Conservation (phyloP, 345 rosid species). For the Odontarrhena argentea region DNA sequence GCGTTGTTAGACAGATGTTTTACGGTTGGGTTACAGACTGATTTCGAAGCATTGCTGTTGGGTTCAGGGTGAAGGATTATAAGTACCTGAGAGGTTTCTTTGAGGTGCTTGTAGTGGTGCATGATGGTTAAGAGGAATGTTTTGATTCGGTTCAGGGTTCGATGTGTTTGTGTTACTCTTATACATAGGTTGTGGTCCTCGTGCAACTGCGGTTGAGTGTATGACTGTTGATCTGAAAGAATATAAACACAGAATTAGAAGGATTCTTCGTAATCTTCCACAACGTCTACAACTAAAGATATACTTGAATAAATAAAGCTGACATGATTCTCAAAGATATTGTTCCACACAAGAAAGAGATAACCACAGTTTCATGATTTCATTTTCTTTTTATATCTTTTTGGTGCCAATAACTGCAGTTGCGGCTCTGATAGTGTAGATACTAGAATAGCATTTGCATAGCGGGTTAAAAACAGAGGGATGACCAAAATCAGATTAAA, state of each 20-base stretch:
- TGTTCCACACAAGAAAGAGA: not conserved
- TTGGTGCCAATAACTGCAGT: not conserved
- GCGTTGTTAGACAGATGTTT: conserved; percentile 27
- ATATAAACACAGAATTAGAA: conserved; percentile 22
- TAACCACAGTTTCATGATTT: not conserved
- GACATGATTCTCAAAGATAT: not conserved
- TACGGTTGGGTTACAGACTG: not conserved
- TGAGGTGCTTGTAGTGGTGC: conserved; percentile 57
- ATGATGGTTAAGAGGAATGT: conserved; percentile 46
- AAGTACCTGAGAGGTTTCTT: conserved; percentile 65
- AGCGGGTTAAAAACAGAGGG: not conserved
- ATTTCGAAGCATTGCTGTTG: conserved; percentile 22
- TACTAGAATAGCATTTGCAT: conserved; percentile 1
- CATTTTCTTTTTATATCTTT: not conserved
- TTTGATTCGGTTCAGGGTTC: conserved; percentile 50
- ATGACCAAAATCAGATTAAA: not conserved
- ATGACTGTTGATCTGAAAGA: conserved; percentile 79
- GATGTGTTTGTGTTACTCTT: conserved; percentile 46
- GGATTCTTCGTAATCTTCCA: not conserved
- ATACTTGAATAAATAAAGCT: not conserved
- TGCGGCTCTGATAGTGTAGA: conserved; percentile 6
- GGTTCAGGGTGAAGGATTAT: conserved; percentile 20
- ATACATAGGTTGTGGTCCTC: conserved; percentile 51
- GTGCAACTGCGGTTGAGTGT: conserved; percentile 55
- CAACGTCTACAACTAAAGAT: not conserved